Conservation (phyloP, 2,329 filamentous ascomycete species). For the Hypomyces perniciosus region DNA sequence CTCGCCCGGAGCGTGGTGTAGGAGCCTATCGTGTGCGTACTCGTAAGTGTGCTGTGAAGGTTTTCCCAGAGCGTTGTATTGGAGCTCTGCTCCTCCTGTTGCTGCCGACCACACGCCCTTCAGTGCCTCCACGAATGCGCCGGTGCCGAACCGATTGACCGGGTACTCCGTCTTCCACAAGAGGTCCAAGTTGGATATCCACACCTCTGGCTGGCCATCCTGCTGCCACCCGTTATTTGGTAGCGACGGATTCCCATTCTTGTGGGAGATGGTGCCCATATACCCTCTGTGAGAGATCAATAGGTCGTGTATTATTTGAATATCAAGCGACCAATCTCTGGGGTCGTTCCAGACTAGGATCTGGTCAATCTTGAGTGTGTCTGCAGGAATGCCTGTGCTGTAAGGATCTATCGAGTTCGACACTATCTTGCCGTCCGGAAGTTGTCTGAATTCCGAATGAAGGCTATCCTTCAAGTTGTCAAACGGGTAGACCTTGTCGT, state of each 20-base stretch:
- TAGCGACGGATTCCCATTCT: conserved; percentile 60
- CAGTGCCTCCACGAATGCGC: conserved; percentile 78
- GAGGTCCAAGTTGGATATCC: conserved; percentile 86
- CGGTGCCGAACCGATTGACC: conserved; percentile 82
- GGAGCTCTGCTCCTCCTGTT: conserved; percentile 57
- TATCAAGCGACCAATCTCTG: conserved; percentile 89
- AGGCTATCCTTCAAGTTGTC: conserved; percentile 36
- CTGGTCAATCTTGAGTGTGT: conserved; percentile 72
- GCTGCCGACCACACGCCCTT: conserved; percentile 71
- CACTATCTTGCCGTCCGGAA: conserved; percentile 30
- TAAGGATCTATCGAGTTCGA: conserved; percentile 27
- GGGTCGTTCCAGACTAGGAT: conserved; percentile 95
- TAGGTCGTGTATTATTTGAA: conserved; percentile 76
- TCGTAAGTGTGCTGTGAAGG: conserved; percentile 71
- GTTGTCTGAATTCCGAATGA: conserved; percentile 22
- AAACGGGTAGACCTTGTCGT: conserved; percentile 80
- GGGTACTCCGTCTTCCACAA: conserved; percentile 84
- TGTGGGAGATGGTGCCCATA: conserved; percentile 69
- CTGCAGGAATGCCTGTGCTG: conserved; percentile 28
- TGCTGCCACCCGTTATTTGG: conserved; percentile 75
- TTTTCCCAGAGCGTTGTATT: conserved; percentile 73
- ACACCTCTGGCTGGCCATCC: conserved; percentile 73
- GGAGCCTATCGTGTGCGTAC: conserved; percentile 68
- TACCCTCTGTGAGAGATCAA: conserved; percentile 73
- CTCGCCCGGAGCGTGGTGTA: conserved; percentile 38